Evolutionary conservation across 305 asterid species (phyloP).

Genomic region (Solanum hybrid): DNA sequence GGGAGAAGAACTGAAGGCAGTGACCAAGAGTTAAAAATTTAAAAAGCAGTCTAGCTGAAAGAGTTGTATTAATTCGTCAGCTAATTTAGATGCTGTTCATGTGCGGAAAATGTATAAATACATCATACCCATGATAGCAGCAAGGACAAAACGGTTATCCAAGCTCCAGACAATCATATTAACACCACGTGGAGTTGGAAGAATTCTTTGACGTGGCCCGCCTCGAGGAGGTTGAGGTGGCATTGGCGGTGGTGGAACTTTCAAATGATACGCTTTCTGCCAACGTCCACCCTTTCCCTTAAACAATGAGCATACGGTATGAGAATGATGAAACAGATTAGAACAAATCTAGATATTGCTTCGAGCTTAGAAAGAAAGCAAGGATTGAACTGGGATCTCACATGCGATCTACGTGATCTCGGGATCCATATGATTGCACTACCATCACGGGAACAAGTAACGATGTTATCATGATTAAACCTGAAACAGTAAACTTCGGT

Average conservation of each 20-base stretch:
- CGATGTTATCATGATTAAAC: constrained; percentile 94
- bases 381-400: constrained; percentile 11
- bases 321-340: constrained; percentile 3
- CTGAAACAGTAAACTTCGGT: constrained; percentile 24
- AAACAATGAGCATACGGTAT: constrained; percentile 6
- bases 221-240: constrained; percentile 97
- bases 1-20: not conserved
- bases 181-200: constrained; percentile 99
- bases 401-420: constrained; percentile 94
- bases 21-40: not conserved
- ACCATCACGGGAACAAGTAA: constrained; percentile 99
- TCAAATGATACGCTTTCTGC: constrained; percentile 92
- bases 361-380: not conserved
- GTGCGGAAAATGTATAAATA: constrained; percentile 7
- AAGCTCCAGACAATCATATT: constrained; percentile 98
- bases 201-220: constrained; percentile 96
- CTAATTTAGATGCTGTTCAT: not conserved
- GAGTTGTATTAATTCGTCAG: not conserved
- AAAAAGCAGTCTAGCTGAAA: not conserved
- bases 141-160: constrained; percentile 98
- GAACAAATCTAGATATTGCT: not conserved
- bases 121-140: constrained; percentile 95
- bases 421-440: constrained; percentile 99
- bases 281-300: constrained; percentile 94
- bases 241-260: constrained; percentile 98